Conservation (phyloP, 106 monocot genomes). For the Triglochin maritima region DNA sequence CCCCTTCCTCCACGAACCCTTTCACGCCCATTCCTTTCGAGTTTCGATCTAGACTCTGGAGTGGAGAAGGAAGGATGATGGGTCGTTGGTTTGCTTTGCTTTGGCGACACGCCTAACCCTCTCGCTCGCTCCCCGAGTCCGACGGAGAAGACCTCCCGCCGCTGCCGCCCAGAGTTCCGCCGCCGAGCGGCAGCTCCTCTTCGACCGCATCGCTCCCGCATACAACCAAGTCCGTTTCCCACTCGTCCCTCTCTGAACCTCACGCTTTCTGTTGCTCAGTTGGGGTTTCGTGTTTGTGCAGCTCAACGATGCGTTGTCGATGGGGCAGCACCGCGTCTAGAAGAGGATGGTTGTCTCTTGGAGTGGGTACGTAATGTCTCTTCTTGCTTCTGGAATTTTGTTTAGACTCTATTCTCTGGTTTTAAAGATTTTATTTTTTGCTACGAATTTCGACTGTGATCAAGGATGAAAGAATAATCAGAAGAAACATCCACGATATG, state of each 20-base stretch:
- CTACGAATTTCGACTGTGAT: no score
- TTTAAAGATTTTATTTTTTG: not conserved
- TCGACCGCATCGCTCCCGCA: conserved; percentile 77
- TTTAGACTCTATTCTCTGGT: not conserved
- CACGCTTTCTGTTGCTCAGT: not conserved
- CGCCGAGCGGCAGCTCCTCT: conserved; percentile 64
- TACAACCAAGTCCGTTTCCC: conserved; percentile 49
- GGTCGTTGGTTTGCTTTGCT: not conserved
- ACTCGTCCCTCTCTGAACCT: not conserved
- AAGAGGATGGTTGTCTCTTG: conserved; percentile 90
- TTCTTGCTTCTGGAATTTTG: not conserved
- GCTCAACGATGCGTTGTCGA: conserved; percentile 83
- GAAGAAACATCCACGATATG: no score
- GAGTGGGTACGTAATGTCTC: conserved; percentile 34
- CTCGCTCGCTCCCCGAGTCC: not conserved
- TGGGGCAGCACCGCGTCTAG: conserved; percentile 85
- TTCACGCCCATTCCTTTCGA: conserved; percentile 14
- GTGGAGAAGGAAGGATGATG: not conserved
- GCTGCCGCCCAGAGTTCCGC: conserved; percentile 8
- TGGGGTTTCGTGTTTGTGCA: conserved; percentile 4
- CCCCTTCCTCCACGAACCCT: conserved; percentile 66
- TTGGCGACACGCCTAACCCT: not conserved
- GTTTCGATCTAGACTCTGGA: not conserved
- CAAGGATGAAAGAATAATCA: no score
- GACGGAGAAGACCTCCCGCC: not conserved